Evolutionary conservation across 352 stramenopile genomes (phyloP).

Genomic region (Aphanomyces invadans): DNA sequence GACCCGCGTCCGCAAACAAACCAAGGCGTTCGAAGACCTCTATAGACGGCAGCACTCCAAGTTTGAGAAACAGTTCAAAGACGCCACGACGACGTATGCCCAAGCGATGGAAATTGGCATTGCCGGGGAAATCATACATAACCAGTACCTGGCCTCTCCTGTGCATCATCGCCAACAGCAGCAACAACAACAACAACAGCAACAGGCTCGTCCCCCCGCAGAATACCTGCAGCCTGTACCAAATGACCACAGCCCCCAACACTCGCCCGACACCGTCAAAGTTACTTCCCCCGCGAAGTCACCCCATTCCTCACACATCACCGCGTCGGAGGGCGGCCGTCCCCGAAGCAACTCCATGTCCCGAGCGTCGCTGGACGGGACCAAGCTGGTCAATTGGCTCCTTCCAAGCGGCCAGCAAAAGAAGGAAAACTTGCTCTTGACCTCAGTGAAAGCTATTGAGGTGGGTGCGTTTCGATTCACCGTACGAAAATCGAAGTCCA

Average conservation of each 20-base stretch:
- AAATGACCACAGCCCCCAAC: not conserved
- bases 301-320: not conserved
- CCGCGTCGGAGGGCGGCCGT: not conserved
- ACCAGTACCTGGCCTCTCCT: slow-evolving; percentile 42
- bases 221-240: not conserved
- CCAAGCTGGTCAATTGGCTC: slow-evolving; percentile 77
- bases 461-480: slow-evolving; percentile 29
- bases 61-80: slow-evolving; percentile 69
- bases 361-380: slow-evolving; percentile 23
- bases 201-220: not conserved
- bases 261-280: not conserved
- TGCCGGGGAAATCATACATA: slow-evolving; percentile 58
- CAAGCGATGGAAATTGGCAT: slow-evolving; percentile 66
- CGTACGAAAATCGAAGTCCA: not conserved
- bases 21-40: slow-evolving; percentile 55
- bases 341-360: not conserved
- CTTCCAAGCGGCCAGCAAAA: slow-evolving; percentile 54
- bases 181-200: slow-evolving; percentile 37
- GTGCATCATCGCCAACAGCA: not conserved
- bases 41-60: slow-evolving; percentile 62
- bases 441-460: slow-evolving; percentile 50
- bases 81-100: slow-evolving; percentile 51
- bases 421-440: slow-evolving; percentile 57
- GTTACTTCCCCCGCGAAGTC: not conserved
- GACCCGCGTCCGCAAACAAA: slow-evolving; percentile 65